Evolutionary conservation across 1,284 basidiomycete genomes (phyloP), one percentile per base, ranked within the genome.

Genomic region (Tylopilus sp.): DNA sequence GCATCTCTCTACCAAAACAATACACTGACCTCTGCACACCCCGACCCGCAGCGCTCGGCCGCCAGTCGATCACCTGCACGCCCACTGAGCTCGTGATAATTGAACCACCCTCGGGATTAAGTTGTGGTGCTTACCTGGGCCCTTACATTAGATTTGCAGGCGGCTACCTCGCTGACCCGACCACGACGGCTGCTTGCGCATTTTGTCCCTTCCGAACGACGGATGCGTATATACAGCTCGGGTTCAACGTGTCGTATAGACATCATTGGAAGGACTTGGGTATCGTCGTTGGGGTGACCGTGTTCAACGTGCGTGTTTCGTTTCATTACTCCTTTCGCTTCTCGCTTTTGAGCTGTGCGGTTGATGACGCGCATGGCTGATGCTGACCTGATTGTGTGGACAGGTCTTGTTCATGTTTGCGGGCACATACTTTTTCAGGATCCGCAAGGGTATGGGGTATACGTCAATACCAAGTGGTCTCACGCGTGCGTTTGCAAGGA

Each of bases 81-180:
- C 47, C 70, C 1, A 57, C 69, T n/a, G 86, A 89, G 62, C 75
- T 75, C 44, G 73, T 76, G 40, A 63, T 58, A 9, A 63, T 85
- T 51, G 65, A 73, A 13, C 81, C 87, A 0, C 86, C 85, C 0
- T 55, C 67, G 2, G 84, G 81, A 1, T 70, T 78, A 59, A 84
- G 77, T 0, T 92, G 88, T 59, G 59, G 56, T 0, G 57, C 77
- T 31, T 90, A 78, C 60, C 72, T 87, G 55, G 59, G 68, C 16
- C 56, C 63, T 0, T 89, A 74, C 62, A 80, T 86, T 6, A 60
- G 69, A 0, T 55, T 55, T 15, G 72, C 73, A 31, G 81, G 80
- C 0, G 89, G 86, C 1, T 91, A 90, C 67, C 60, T 92, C 35
- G 65, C 71, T 34, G 81, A 90, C 65, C 72, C 80, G 0, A 59